phyloP scores from a whole-genome alignment of 306 rosid species.

The Malus domestica region ASM211411v1 NC_041791.1:792001-792500 shows the following conservation, averaged over 20 bases:
- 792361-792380: constrained; percentile 33
- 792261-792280: constrained; percentile 42
- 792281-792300: constrained; percentile 11
- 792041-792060: no score
- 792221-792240: constrained; percentile 51
- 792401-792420: constrained; percentile 36
- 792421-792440: constrained; percentile 29
- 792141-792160: constrained; percentile 13
- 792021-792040: no score
- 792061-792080: neutral
- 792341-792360: constrained; percentile 21
- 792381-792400: constrained; percentile 28
- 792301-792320: constrained; percentile 53
- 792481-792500: constrained; percentile 41
- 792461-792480: constrained; percentile 56
- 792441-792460: constrained; percentile 64
- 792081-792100: neutral
- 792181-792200: constrained; percentile 1
- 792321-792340: constrained; percentile 23
- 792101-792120: constrained; percentile 3
- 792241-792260: constrained; percentile 18
- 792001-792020: no score
- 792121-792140: constrained; percentile 6
- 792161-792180: constrained; percentile 5
- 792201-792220: neutral